Evolutionary conservation across 129 eudicot species (phyloP), one percentile per base, ranked within the genome.

Genomic region (Ambrosia trifida): DNA sequence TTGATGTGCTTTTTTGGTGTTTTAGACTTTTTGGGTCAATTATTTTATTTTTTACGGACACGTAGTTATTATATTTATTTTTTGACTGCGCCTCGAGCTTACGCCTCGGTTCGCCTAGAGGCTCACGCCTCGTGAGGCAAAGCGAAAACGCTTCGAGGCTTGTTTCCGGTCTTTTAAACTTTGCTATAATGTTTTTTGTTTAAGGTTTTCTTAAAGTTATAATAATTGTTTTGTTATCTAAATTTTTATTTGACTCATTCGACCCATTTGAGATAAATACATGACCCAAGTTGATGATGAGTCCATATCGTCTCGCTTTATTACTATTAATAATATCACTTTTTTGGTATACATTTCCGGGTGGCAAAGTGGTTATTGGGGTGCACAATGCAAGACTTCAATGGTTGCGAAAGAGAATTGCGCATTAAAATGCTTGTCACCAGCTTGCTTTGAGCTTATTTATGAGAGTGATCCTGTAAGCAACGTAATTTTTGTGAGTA

Each of bases 401-500:
- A 76, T 72, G 78, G 85, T 89, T 69, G 92, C 88, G 9, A 89
- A 85, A 77, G 98, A 93, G 84, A 93, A 93, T 73, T 93, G 98
- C 63, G 96, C 96, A 12, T 77, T 93, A 74, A 60, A 70, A 74
- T 93, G 98, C 75, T 74, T 89, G 61, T 93, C 98, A 4, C 98
- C 96, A 4, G 43, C 81, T 63, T 93, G 98, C 76, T 93, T 83
- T 80, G 96, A 85, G 84, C 85, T 89, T 43, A 81, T 93, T 64
- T 93, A 93, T 68, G 92, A 87, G 75, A 83, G 98, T 64, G 98
- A 93, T 85, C 98, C 98, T 79, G 98, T 93, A 35, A 83, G 92
- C 10, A 49, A 57, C 53, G 14, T 24, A 69, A 0, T 16, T 81
- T 8, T 4, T 53, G 1, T 77, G 4, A 49, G 74, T 28, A 35